Conservation (phyloP, 2,329 filamentous ascomycete genomes). For the Trichoderma atroviride region DNA sequence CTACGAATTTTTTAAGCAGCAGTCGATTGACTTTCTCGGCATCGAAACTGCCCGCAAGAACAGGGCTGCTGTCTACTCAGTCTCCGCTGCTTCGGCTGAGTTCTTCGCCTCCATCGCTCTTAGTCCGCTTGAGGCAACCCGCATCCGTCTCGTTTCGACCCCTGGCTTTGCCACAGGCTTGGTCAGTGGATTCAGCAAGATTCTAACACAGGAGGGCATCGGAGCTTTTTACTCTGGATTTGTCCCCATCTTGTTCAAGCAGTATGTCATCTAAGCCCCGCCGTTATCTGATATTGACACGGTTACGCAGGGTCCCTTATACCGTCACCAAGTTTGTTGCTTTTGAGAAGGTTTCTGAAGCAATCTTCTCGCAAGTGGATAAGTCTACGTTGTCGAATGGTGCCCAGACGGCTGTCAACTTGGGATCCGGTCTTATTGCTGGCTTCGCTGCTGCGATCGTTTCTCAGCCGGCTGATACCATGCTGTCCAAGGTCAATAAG, state of each 20-base stretch:
- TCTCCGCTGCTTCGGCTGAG: constrained; percentile 60
- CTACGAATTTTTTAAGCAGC: constrained; percentile 96
- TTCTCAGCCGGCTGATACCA: constrained; percentile 81
- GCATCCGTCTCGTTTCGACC: constrained; percentile 83
- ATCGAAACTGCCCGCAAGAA: constrained; percentile 68
- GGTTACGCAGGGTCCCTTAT: constrained; percentile 64
- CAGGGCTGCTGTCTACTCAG: constrained; percentile 74
- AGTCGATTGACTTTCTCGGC: constrained; percentile 78
- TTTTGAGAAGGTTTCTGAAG: constrained; percentile 76
- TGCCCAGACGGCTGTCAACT: constrained; percentile 73
- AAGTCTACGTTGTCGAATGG: constrained; percentile 64
- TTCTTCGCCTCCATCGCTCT: constrained; percentile 73
- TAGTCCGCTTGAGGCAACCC: constrained; percentile 82
- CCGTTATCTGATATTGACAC: constrained; percentile 36
- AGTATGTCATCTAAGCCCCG: constrained; percentile 25
- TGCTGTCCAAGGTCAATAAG: constrained; percentile 89
- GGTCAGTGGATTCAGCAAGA: constrained; percentile 73
- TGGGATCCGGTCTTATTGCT: constrained; percentile 48
- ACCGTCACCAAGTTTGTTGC: constrained; percentile 88
- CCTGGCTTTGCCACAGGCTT: constrained; percentile 77
- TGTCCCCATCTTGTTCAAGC: constrained; percentile 69
- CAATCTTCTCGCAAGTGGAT: constrained; percentile 63
- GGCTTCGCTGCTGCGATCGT: constrained; percentile 77
- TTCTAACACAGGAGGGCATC: constrained; percentile 73
- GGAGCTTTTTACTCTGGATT: constrained; percentile 84